Evolutionary conservation across 495 filamentous ascomycete genomes (phyloP), one percentile per base, ranked within the genome.

Genomic region (Penicillium nucicola): DNA sequence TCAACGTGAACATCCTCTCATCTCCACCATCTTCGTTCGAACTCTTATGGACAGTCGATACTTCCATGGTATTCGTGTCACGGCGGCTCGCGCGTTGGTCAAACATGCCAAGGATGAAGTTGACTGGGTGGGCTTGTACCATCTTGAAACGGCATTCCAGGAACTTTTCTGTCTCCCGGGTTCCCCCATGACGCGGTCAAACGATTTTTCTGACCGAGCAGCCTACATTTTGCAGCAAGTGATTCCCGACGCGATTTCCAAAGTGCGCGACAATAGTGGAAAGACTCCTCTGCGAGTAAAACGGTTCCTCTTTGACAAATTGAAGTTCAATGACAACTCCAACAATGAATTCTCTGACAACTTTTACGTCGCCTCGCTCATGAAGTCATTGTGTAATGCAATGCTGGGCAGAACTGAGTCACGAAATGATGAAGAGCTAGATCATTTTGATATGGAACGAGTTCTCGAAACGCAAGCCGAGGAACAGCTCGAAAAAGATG

Each of bases 11-110:
- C 86, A 92, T 66, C 80, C 84, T 20, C 75, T 97, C 33, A 84
- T 88, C 11, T 88, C 93, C 0, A 92, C 89, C 1, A 88, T 97
- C 50, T 82, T 97, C 34, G 77, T 89, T 6, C 81, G 92, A 25
- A 97, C 93, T 0, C 69, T 96, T 23, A 89, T 96, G 82, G 93
- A 99, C 64, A 76, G 77, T 42, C 81, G 92, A 43, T 99, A 99
- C 62, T 99, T 92, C 66, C 85, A 95, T 61, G 91, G 91, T 13
- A 90, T 99, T 42, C 88, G 93, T 17, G 81, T 83, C 7, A 82
- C 90, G 67, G 93, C 93, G 13, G 85, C 87, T 18, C 77, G 82
- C 20, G 83, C 83, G 34, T 74, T 98, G 20, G 77, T 87, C 5
- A 87, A 80, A 43, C 87, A 89, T 61, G 89, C 87, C 8, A 83